Conservation (phyloP, 164 flowering plant genomes). For the Magnolia sinica region DNA sequence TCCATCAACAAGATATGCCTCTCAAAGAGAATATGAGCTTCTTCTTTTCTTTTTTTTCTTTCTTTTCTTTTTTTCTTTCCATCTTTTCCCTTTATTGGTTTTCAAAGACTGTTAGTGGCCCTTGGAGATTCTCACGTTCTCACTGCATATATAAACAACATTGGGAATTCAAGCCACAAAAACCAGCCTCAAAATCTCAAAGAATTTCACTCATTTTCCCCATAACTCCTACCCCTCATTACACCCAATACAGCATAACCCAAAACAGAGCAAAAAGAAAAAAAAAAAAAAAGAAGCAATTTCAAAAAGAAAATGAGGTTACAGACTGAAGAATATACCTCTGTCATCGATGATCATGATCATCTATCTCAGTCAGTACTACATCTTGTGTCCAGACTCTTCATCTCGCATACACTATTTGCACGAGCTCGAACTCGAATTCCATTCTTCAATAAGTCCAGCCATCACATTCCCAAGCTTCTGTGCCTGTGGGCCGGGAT, state of each 20-base stretch:
- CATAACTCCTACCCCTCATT: not conserved
- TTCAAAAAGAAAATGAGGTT: not conserved
- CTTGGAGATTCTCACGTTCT: not conserved
- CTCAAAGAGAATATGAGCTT: no score
- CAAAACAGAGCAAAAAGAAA: not conserved
- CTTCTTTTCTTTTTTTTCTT: no score
- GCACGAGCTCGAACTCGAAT: conserved; percentile 47
- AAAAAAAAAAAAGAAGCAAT: not conserved
- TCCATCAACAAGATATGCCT: no score
- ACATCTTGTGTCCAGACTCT: not conserved
- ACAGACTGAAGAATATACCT: conserved; percentile 21
- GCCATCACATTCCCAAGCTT: conserved; percentile 43
- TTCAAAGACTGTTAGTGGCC: conserved; percentile 8
- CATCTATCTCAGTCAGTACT: conserved; percentile 5
- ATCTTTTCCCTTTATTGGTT: conserved; percentile 7
- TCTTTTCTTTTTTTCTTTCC: not conserved
- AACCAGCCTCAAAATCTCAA: conserved; percentile 13
- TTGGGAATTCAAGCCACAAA: conserved; percentile 6
- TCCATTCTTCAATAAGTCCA: conserved; percentile 44
- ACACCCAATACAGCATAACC: conserved; percentile 1
- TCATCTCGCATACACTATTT: conserved; percentile 6
- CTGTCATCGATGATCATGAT: not conserved
- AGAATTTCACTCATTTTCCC: conserved; percentile 11
- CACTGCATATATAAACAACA: not conserved
- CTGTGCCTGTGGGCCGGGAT: conserved; percentile 61